Base-by-base conservation (phyloP, 1,284 basidiomycete genomes). In the Cryptococcus hybrid region DNA sequence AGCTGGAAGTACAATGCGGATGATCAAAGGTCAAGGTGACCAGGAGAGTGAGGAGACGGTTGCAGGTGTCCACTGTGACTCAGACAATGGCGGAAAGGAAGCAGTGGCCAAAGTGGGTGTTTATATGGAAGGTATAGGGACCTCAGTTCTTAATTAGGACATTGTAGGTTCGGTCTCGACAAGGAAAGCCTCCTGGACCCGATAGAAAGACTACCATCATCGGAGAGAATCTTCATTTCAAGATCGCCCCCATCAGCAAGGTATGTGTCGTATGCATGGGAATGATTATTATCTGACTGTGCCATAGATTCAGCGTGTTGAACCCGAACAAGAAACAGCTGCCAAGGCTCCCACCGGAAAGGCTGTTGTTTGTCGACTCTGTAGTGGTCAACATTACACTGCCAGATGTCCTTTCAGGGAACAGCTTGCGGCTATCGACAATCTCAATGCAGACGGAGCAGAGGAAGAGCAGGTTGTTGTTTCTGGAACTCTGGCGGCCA, bases 341-440 rank as follows among this genome's bases (percentile, higher is more conserved):
- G 80, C 89, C 68, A 92, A 91, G 78, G 78, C 78, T 36, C 84
- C 86, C 66, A 84, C 90, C 35, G 85, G 79, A 55, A 92, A 92
- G 76, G 92, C 92, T 71, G 91, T 99, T 63, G 81, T 85, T 53
- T 99, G 95, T 83, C 86, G 96, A 68, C 80, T 96, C 58, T 99
- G 96, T 81, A 92, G 95, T 77, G 95, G 95, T 57, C 90, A 90
- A 67, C 96, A 99, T 81, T 99, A 94, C 79, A 99, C 96, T 9
- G 89, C 93, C 61, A 93, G 94, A 78, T 99, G 96, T 84, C 96
- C 96, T 9, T 96, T 96, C 85, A 96, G 93, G 79, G 94, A 98
- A 68, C 90, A 90, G 18, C 78, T 85, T 46, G 82, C 81, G 47
- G 85, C 92, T 9, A 85, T 88, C 18, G 90, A 88, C 60, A 68